These are phyloP conservation scores for Quercus agrifolia DNA, from an alignment of 306 rosid genomes.

Conservation along the genomic window DNA sequence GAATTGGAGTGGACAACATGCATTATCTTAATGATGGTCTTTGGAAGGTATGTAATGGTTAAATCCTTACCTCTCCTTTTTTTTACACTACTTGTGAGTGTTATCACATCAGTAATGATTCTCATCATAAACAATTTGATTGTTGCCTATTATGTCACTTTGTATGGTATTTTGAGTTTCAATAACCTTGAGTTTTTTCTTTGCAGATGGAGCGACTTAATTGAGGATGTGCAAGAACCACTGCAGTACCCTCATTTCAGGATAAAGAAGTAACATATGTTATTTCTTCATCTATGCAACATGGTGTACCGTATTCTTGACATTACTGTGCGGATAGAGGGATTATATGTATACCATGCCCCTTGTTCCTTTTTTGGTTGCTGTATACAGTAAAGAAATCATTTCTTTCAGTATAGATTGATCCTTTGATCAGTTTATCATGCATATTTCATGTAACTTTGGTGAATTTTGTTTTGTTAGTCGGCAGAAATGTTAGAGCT, in stretches of 20 bases:
- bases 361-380: slow-evolving; percentile 13
- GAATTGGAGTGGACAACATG: slow-evolving; percentile 96
- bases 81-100: neutral
- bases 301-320: slow-evolving; percentile 25
- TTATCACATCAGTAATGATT: neutral
- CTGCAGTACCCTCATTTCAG: neutral
- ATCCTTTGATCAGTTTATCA: neutral
- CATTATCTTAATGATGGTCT: slow-evolving; percentile 98
- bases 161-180: neutral
- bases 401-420: neutral
- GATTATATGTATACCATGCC: slow-evolving; percentile 7
- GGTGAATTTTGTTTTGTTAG: neutral
- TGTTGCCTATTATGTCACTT: neutral
- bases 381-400: slow-evolving; percentile 29
- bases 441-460: neutral
- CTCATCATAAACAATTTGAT: neutral
- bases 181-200: neutral
- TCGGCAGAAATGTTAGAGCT: neutral
- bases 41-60: slow-evolving; percentile 74
- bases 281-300: neutral
- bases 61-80: slow-evolving; percentile 7
- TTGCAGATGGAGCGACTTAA: slow-evolving; percentile 80
- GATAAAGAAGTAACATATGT: neutral
- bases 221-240: slow-evolving; percentile 42
- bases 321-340: slow-evolving; percentile 18